Evolutionary conservation across 805 yeast genomes (phyloP).

Genomic region (Lachancea nothofagi): DNA sequence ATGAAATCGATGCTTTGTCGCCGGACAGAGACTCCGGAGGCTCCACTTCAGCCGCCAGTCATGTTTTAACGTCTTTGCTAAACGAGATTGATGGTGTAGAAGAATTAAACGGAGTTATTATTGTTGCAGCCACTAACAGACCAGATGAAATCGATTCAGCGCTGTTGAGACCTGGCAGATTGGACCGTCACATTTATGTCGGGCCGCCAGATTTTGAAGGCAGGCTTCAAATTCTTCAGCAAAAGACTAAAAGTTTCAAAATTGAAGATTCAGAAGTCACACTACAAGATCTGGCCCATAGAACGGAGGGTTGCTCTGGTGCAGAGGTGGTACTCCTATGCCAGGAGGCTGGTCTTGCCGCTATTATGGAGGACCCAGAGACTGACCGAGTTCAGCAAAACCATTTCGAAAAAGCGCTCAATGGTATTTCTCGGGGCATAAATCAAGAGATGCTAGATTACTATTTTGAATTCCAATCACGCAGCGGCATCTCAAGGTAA

Average conservation of each 20-base stretch:
- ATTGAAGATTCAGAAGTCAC: slow-evolving; percentile 42
- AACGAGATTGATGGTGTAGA: slow-evolving; percentile 98
- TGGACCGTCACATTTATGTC: slow-evolving; percentile 90
- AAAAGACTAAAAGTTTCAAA: slow-evolving; percentile 62
- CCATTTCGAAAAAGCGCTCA: slow-evolving; percentile 70
- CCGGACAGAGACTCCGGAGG: slow-evolving; percentile 61
- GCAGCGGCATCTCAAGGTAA: slow-evolving; percentile 35
- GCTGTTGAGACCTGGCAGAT: slow-evolving; percentile 87
- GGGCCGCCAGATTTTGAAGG: slow-evolving; percentile 86
- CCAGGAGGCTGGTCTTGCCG: slow-evolving; percentile 94
- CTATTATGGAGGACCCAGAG: slow-evolving; percentile 71
- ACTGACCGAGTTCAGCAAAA: slow-evolving; percentile 47
- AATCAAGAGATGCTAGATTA: slow-evolving; percentile 80
- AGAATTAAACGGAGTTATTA: slow-evolving; percentile 85
- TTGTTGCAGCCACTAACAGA: slow-evolving; percentile 93
- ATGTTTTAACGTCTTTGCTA: slow-evolving; percentile 82
- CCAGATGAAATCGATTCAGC: slow-evolving; percentile 95
- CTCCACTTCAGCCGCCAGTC: slow-evolving; percentile 65
- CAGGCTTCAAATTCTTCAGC: slow-evolving; percentile 67
- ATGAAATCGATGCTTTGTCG: slow-evolving; percentile 92
- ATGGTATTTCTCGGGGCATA: slow-evolving; percentile 68
- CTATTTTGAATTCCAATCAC: slow-evolving; percentile 46
- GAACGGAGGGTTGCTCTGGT: slow-evolving; percentile 91
- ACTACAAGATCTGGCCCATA: slow-evolving; percentile 47
- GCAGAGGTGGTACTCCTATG: slow-evolving; percentile 89